These are phyloP conservation scores for Leccinum angustisporum DNA, from an alignment of 1,284 basidiomycete genomes.

Conservation along the genomic window DNA sequence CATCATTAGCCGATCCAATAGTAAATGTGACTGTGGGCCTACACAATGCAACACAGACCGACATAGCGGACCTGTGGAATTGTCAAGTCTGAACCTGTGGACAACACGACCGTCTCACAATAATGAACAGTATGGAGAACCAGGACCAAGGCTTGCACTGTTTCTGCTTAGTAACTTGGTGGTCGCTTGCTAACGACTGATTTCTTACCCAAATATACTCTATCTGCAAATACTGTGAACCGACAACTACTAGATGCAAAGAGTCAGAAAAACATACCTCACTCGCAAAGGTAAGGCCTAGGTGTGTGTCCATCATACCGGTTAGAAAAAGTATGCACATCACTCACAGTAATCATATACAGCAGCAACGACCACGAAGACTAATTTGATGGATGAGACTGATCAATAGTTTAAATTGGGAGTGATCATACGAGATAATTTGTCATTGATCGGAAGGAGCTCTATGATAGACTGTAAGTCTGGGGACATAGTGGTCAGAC, in stretches of 20 bases:
- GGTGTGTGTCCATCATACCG: neutral
- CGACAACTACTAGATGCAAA: neutral
- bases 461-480: neutral
- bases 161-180: neutral
- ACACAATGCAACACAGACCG: neutral
- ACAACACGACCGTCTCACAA: neutral
- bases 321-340: neutral
- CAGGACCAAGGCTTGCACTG: conserved; percentile 1
- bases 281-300: neutral
- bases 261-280: neutral
- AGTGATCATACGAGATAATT: neutral
- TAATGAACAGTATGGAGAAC: conserved; percentile 1
- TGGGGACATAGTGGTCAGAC: neutral
- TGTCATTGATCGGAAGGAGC: neutral
- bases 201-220: neutral
- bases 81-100: neutral
- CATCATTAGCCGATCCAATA: neutral
- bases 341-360: neutral
- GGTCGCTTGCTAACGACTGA: neutral
- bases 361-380: neutral
- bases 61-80: neutral
- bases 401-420: neutral
- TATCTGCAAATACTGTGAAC: neutral
- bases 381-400: neutral
- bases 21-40: neutral